phyloP scores from a whole-genome alignment of 371 early-diverging fungal species.

The Coemansia sp. region DNA sequence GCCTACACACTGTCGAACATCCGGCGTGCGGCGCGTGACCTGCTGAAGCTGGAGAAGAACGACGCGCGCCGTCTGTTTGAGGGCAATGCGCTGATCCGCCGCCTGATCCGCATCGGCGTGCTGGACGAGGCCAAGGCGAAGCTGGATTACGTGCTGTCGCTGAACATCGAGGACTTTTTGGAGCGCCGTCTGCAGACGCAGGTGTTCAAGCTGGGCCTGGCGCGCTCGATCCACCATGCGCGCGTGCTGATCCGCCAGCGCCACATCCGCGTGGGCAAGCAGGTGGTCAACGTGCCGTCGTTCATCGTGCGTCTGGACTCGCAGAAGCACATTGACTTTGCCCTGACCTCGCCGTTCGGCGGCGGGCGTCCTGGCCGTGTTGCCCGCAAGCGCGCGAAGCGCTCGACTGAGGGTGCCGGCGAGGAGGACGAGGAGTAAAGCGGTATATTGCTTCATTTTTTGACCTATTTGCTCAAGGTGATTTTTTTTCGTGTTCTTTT shows the following conservation, averaged over 20 bases:
- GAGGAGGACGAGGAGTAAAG: slow-evolving; percentile 71
- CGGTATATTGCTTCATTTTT: no score
- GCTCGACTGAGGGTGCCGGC: slow-evolving; percentile 65
- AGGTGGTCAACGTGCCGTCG: slow-evolving; percentile 95
- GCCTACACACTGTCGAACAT: slow-evolving; percentile 97
- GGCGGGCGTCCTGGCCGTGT: slow-evolving; percentile 98
- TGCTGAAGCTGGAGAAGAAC: slow-evolving; percentile 97
- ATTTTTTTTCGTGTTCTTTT: not conserved
- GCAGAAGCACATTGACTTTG: slow-evolving; percentile 99
- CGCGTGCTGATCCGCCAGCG: slow-evolving; percentile 98
- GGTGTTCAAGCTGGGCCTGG: slow-evolving; percentile 98
- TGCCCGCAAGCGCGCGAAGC: slow-evolving; percentile 87
- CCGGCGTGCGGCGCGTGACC: slow-evolving; percentile 99
- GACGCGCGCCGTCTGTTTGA: slow-evolving; percentile 98
- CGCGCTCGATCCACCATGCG: slow-evolving; percentile 99
- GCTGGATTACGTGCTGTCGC: slow-evolving; percentile 98
- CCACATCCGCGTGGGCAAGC: slow-evolving; percentile 99
- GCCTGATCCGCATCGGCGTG: slow-evolving; percentile 98
- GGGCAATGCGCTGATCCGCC: slow-evolving; percentile 98
- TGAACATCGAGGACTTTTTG: slow-evolving; percentile 98
- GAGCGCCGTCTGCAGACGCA: slow-evolving; percentile 99
- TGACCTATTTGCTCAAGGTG: no score
- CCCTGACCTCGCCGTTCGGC: slow-evolving; percentile 97
- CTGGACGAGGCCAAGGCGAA: slow-evolving; percentile 96
- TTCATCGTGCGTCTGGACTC: slow-evolving; percentile 93